phyloP scores from a whole-genome alignment of 176 grass and related monocot genomes.

The Chloris gayana region DNA sequence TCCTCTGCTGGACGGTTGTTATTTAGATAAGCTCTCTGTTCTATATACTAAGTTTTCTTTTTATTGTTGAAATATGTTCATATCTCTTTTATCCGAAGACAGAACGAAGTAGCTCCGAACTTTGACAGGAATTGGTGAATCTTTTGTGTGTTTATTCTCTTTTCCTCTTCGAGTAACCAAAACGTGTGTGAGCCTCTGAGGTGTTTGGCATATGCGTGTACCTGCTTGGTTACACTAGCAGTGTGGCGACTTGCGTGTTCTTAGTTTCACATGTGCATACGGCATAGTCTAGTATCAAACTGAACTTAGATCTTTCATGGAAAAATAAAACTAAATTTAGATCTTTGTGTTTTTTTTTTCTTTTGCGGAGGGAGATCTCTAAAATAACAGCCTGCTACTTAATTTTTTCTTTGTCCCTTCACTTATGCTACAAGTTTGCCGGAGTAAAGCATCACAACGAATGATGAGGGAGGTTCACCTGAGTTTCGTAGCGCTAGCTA shows the following conservation, averaged over 20 bases:
- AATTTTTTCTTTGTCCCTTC: not conserved
- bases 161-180: not conserved
- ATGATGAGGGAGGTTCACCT: not conserved
- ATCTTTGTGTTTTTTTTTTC: too few relatives aligned
- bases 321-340: too few relatives aligned
- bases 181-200: too few relatives aligned
- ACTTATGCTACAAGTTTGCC: not conserved
- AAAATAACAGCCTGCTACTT: not conserved
- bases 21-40: not conserved
- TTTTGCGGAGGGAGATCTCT: not conserved
- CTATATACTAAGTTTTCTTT: not conserved
- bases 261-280: not conserved
- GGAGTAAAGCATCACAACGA: not conserved
- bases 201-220: too few relatives aligned
- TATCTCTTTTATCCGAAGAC: not conserved
- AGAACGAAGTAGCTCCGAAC: not conserved
- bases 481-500: not conserved
- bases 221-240: too few relatives aligned
- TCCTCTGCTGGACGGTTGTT: not conserved
- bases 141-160: not conserved
- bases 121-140: slow-evolving; percentile 1
- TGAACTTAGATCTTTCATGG: not conserved
- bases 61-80: not conserved
- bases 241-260: too few relatives aligned
- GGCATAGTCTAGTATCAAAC: not conserved